phyloP scores from a whole-genome alignment of 805 yeast genomes.

The Cyberlindnera nakhonratchasimensis region DNA sequence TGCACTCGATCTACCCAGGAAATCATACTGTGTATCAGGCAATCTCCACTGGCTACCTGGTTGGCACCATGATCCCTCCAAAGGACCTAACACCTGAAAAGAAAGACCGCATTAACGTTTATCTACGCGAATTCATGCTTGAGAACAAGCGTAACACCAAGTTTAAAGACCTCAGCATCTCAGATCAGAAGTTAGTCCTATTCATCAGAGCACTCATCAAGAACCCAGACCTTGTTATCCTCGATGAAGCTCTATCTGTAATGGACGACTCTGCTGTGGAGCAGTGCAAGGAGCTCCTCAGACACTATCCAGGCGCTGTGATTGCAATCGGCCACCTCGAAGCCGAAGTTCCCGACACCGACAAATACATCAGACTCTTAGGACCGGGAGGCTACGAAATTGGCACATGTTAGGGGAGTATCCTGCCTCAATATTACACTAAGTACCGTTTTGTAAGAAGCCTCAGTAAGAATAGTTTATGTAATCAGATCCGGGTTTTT shows the following conservation, averaged over 20 bases:
- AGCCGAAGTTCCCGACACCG: constrained; percentile 74
- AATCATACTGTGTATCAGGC: constrained; percentile 50
- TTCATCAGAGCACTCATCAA: constrained; percentile 77
- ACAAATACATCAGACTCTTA: constrained; percentile 37
- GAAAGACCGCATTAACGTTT: constrained; percentile 38
- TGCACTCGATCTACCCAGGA: constrained; percentile 81
- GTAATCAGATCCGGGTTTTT: not conserved
- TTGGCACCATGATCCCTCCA: constrained; percentile 63
- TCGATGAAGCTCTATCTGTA: constrained; percentile 92
- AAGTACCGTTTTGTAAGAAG: no score
- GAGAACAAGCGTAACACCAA: constrained; percentile 32
- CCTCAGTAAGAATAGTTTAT: no score
- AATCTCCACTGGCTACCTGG: constrained; percentile 68
- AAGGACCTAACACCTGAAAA: constrained; percentile 36
- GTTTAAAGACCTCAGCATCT: constrained; percentile 57
- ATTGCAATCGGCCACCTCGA: constrained; percentile 76
- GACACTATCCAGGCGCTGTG: constrained; percentile 64
- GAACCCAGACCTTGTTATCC: constrained; percentile 70
- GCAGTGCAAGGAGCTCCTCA: constrained; percentile 49
- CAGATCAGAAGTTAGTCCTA: constrained; percentile 74
- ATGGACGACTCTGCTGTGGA: constrained; percentile 66
- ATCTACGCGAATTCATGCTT: constrained; percentile 46
- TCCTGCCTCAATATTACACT: no score
- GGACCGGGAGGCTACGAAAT: constrained; percentile 37
- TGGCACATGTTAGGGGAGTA: constrained; percentile 13